Evolutionary conservation across 2,329 filamentous ascomycete species (phyloP), one percentile per base, ranked within the genome.

Genomic region (Aspergillus phoenicis): DNA sequence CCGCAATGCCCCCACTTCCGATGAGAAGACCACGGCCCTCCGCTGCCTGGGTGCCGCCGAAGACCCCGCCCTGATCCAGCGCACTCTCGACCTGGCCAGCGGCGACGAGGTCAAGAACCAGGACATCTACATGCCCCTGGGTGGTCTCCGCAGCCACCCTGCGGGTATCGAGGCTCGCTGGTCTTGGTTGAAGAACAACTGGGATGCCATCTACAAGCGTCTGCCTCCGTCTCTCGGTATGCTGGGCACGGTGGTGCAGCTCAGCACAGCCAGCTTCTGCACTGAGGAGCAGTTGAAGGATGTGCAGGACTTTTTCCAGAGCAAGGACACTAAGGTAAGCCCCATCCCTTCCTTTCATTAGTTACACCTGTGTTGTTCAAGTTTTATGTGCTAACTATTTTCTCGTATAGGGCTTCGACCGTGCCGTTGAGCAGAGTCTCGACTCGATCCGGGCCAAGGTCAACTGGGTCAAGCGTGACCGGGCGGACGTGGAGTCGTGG

Each of bases 11-110:
- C 87, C 84, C 61, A 94, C 89, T 68, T 89, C 87, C 67, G 93
- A 96, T 71, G 93, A 97, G 81, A 91, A 93, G 73, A 97, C 97
- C 78, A 94, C 91, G 11, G 93, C 93, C 1, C 85, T 98, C 61
- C 91, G 93, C 69, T 87, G 85, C 33, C 84, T 98, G 22, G 94
- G 94, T 54, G 87, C 92, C 54, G 88, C 91, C 51, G 89, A 89
- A 73, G 84, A 90, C 59, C 88, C 91, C 1, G 87, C 89, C 66
- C 85, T 97, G 52, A 94, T 97, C 75, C 82, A 95, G 81, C 87
- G 87, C 63, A 94, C 93, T 3, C 84, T 98, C 13, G 85, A 82
- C 30, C 82, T 97, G 64, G 84, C 93, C 33, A 84, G 93, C 60
- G 87, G 87, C 74, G 87, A 89, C 63, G 89, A 96, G 67, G 90